A percentile compares a stretch with the other conserved stretches of the same genome.
These are phyloP conservation scores for Solanum paucissectum DNA, from an alignment of 257 asterid species.

Conservation along the genomic window DNA sequence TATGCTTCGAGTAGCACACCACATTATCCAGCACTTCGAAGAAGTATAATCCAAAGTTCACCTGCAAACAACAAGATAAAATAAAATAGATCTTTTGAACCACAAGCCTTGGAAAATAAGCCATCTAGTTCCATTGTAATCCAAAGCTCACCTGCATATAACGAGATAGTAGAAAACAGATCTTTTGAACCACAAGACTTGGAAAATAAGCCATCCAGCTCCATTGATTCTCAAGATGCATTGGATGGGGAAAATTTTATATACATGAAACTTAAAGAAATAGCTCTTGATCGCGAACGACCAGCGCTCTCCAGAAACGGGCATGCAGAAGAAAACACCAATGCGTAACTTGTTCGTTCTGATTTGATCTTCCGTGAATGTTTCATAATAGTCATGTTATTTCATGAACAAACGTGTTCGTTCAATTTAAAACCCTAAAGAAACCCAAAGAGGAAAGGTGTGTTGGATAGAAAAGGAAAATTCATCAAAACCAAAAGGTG, in stretches of 20 bases:
- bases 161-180: conserved; percentile 18
- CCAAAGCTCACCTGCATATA: conserved; percentile 7
- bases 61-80: conserved; percentile 16
- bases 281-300: conserved; percentile 15
- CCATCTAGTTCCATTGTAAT: conserved; percentile 8
- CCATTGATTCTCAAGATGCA: conserved; percentile 14
- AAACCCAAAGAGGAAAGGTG: too few relatives aligned
- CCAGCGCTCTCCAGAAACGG: conserved; percentile 9
- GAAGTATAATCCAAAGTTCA: background rate
- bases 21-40: conserved; percentile 9
- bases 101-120: conserved; percentile 13
- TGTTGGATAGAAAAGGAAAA: too few relatives aligned
- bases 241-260: conserved; percentile 30
- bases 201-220: conserved; percentile 15
- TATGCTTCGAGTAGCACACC: conserved; percentile 27
- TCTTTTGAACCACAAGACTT: conserved; percentile 15
- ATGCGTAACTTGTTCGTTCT: background rate
- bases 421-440: too few relatives aligned
- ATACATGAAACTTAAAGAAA: conserved; percentile 43
- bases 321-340: conserved; percentile 14
- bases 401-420: too few relatives aligned
- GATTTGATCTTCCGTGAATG: too few relatives aligned
- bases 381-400: too few relatives aligned
- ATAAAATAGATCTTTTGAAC: conserved; percentile 20
- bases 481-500: too few relatives aligned